Evolutionary conservation across 2,329 filamentous ascomycete species (phyloP).

Genomic region (Microsporum canis): DNA sequence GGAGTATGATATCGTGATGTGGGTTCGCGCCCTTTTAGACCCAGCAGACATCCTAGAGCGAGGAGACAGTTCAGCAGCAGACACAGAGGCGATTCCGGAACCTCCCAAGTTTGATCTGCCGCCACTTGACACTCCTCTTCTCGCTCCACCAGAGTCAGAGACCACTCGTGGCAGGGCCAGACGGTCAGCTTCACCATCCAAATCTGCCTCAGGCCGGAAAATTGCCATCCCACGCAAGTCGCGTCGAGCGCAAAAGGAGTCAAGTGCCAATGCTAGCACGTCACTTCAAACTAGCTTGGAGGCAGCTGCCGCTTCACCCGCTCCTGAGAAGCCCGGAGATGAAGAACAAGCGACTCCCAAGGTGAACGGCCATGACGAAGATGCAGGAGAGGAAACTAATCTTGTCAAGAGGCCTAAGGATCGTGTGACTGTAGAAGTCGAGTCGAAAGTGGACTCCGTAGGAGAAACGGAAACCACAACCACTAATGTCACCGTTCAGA

Average conservation of each 20-base stretch:
- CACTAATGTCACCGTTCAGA: conserved; percentile 63
- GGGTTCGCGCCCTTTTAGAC: conserved; percentile 88
- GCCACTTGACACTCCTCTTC: conserved; percentile 30
- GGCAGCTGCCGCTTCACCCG: conserved; percentile 26
- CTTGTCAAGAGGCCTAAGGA: conserved; percentile 11
- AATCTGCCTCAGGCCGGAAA: conserved; percentile 41
- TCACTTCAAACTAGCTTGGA: conserved; percentile 40
- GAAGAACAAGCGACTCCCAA: conserved; percentile 19
- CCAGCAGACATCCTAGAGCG: conserved; percentile 55
- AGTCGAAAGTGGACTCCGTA: conserved; percentile 45
- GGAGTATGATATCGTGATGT: conserved; percentile 74
- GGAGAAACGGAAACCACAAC: conserved; percentile 56
- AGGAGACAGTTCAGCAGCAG: conserved; percentile 34
- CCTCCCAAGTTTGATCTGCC: conserved; percentile 67
- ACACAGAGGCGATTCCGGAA: conserved; percentile 60
- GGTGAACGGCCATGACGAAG: conserved; percentile 23
- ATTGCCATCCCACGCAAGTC: conserved; percentile 45
- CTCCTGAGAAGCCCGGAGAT: conserved; percentile 18
- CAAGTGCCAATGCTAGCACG: conserved; percentile 38
- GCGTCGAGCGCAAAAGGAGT: conserved; percentile 39
- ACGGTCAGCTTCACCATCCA: conserved; percentile 48
- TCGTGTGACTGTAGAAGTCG: conserved; percentile 59
- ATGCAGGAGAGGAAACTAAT: conserved; percentile 16
- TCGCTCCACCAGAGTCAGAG: conserved; percentile 19
- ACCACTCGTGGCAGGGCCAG: conserved; percentile 40